A percentile compares a stretch with the other conserved stretches of the same genome.
Evolutionary conservation across 1,284 basidiomycete genomes (phyloP).

Genomic region (Marasmius oreades): DNA sequence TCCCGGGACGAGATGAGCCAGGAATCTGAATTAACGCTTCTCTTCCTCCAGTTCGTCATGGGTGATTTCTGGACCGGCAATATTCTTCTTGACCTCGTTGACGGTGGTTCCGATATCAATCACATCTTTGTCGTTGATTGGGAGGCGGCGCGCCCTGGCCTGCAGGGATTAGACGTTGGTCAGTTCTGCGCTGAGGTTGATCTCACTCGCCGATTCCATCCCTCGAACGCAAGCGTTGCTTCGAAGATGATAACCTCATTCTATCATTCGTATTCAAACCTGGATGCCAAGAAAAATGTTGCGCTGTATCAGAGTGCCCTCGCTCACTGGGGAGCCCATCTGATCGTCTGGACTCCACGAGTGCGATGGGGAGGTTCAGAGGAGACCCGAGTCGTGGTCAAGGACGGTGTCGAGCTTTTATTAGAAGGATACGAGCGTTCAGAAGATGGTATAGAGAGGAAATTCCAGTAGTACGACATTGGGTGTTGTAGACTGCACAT

Average conservation of each 20-base stretch:
- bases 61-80: conserved; percentile 72
- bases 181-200: conserved; percentile 59
- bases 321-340: conserved; percentile 48
- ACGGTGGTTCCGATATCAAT: conserved; percentile 25
- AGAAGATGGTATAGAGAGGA: conserved; percentile 24
- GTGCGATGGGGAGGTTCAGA: conserved; percentile 42
- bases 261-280: conserved; percentile 35
- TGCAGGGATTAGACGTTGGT: conserved; percentile 51
- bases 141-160: conserved; percentile 51
- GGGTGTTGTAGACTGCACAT: no score
- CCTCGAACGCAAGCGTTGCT: conserved; percentile 30
- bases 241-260: conserved; percentile 36
- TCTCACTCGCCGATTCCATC: conserved; percentile 41
- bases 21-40: not conserved
- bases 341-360: conserved; percentile 42
- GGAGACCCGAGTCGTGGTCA: conserved; percentile 40
- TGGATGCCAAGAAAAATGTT: conserved; percentile 1
- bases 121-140: conserved; percentile 54
- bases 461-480: conserved; percentile 25
- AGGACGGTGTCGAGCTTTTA: conserved; percentile 42
- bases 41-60: conserved; percentile 38
- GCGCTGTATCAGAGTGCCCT: conserved; percentile 28
- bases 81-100: conserved; percentile 37
- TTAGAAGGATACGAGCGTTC: conserved; percentile 31
- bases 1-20: no score